Base-by-base conservation (phyloP, 2,329 filamentous ascomycete species). In the Alternaria metachromatica region DNA sequence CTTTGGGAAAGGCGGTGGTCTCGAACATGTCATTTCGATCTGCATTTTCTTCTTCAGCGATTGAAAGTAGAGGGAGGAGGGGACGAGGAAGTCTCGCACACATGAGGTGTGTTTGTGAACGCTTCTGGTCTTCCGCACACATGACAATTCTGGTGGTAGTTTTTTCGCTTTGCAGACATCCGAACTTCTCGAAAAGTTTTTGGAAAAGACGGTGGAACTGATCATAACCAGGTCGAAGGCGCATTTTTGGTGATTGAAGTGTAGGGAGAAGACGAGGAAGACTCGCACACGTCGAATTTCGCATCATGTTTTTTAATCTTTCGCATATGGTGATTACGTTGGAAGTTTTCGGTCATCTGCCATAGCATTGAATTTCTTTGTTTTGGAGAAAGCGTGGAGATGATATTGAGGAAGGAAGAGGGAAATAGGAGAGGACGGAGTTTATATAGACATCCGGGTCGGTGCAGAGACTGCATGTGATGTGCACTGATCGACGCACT, bases 351-450 rank as follows among this genome's bases (percentile, higher is more conserved):
- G 33, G 33, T 37, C 3, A 37, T 37, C 7, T 37, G 30, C 30
- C 30, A 33, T 33, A 6, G 12, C 0, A 2, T 1, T 4, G 5
- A 3, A 2, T 6, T 2, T 13, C 30, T 0, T 33, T 0, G 2
- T 33, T 37, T 37, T 37, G 6, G 13, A 33, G 30, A 37, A 37
- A 30, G 5, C 11, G 28, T 13, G 6, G 28, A 30, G 11, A 30
- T 13, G 0, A 30, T 2, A 5, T 30, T 12, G 13, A 37, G 33
- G 4, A 37, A n/a, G 7, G 30, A 15, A 37, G 13, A 4, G 15
- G n/a, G n/a, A n/a, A n/a, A n/a, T n/a, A n/a, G 9, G 15, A 15
- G 33, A 7, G 4, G 4, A 41, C 15, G 2, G 0, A 0, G 15
- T 41, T 11, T 41, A 41, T 41, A 6, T 41, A 41, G 2, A 18